Evolutionary conservation across 305 asterid species (phyloP), one percentile per base, ranked within the genome.

Genomic region (Fraxinus dipetala): DNA sequence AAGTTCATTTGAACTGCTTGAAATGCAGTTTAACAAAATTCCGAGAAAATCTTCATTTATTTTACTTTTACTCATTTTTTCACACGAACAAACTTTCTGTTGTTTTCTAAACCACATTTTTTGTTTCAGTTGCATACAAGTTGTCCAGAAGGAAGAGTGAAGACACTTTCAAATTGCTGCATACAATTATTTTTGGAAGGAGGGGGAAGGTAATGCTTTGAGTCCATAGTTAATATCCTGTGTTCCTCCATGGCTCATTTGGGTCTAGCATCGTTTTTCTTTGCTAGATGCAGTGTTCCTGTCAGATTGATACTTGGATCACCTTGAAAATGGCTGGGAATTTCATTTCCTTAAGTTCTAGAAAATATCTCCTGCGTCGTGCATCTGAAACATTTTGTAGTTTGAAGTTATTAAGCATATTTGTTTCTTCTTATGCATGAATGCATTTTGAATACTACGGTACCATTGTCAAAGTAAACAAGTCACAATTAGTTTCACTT

Each of bases 81-180:
- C 40, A 35, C 8, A 38, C 45, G 2, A 38, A 38, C 45, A 38
- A 38, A 38, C 45, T 61, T 78, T 20, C 40, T 36, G 51, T 6
- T 78, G 67, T 69, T 85, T 61, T 56, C 82, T 77, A 74, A 80
- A 81, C 78, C 77, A 35, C 30, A 72, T 38, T 70, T 78, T 83
- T 78, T 76, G 69, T 87, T 87, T 72, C 93, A 93, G 97, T 94
- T 86, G 97, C 95, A 73, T 89, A 90, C 83, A 94, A 92, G 85
- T 83, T 93, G 86, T 90, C 98, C 61, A 92, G 89, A 89, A 96
- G 89, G 90, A 94, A 96, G 90, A 88, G 83, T 30, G 98, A 94
- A 2, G 99, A 96, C n/a, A 92, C 94, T n/a, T 87, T 90, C 83
- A 96, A 92, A 84, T 80, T 91, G 90, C 90, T 96, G 85, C 97